These are phyloP conservation scores for Epichloe coenophiala DNA, from an alignment of 2,329 filamentous ascomycete species.

Conservation along the genomic window DNA sequence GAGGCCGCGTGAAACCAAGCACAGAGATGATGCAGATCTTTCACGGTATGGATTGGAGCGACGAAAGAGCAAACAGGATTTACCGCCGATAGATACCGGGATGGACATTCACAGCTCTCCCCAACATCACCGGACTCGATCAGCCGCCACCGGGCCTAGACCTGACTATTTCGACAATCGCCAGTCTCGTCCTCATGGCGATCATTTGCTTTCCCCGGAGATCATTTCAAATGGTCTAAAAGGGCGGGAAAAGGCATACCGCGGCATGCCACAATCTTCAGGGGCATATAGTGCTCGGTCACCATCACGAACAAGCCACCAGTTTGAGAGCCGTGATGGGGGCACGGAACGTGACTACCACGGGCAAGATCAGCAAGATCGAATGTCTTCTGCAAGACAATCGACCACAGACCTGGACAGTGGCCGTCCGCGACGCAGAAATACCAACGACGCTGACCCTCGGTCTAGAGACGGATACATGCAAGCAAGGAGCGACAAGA, in stretches of 20 bases:
- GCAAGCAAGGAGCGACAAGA: conserved; percentile 12
- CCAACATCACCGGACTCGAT: conserved; percentile 23
- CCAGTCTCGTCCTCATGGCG: conserved; percentile 16
- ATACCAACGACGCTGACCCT: conserved; percentile 21
- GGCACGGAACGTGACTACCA: conserved; percentile 13
- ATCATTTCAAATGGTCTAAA: conserved; percentile 26
- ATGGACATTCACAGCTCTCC: conserved; percentile 14
- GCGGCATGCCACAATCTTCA: conserved; percentile 10
- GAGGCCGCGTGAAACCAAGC: neutral
- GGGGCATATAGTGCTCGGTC: conserved; percentile 21
- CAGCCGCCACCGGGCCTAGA: conserved; percentile 18
- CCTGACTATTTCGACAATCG: conserved; percentile 20
- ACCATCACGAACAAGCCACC: conserved; percentile 19
- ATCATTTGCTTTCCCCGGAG: conserved; percentile 27
- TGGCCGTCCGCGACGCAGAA: conserved; percentile 14
- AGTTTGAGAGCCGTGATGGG: conserved; percentile 14
- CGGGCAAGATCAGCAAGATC: conserved; percentile 14
- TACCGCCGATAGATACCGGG: conserved; percentile 33
- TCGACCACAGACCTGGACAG: conserved; percentile 15
- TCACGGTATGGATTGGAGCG: conserved; percentile 13
- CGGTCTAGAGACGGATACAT: conserved; percentile 13
- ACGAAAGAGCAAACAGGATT: conserved; percentile 22
- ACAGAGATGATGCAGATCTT: neutral
- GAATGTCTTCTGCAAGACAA: conserved; percentile 16
- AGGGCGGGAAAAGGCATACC: conserved; percentile 30